Evolutionary conservation across 2,329 filamentous ascomycete genomes (phyloP).

Genomic region (Trichoderma sp.): DNA sequence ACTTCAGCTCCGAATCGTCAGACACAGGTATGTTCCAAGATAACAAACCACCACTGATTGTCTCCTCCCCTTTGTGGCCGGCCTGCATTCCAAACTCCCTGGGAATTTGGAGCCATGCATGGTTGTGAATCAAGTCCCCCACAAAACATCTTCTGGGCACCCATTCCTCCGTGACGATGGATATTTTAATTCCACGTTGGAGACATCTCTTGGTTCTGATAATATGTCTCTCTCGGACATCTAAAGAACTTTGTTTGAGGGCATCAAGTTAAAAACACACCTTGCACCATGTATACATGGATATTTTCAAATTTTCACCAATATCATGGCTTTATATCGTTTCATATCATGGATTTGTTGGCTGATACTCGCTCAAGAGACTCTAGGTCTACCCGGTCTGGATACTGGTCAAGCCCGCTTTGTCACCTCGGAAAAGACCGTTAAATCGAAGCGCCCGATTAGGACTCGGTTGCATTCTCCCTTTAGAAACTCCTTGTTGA

Average conservation of each 20-base stretch:
- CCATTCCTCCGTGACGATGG: conserved; percentile 6
- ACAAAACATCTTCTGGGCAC: background rate
- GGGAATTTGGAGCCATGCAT: background rate
- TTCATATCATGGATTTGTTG: conserved; percentile 19
- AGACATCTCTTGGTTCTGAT: background rate
- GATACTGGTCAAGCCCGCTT: background rate
- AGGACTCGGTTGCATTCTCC: background rate
- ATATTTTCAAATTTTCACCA: conserved; percentile 5
- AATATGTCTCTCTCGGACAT: background rate
- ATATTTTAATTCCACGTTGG: background rate
- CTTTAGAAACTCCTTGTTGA: background rate
- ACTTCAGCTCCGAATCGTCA: background rate
- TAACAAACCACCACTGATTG: background rate
- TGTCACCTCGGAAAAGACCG: background rate
- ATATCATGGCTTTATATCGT: conserved; percentile 20
- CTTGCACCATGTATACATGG: background rate
- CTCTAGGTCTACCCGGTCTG: background rate
- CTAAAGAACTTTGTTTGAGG: background rate
- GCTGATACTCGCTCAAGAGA: conserved; percentile 22
- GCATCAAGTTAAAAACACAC: background rate
- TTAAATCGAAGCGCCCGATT: background rate
- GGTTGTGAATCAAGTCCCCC: conserved; percentile 19
- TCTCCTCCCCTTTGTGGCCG: background rate
- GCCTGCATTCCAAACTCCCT: background rate
- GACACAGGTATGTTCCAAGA: conserved; percentile 18